phyloP scores from a whole-genome alignment of 2,329 filamentous ascomycete species.

The Byssoonygena ceratinophila region DNA sequence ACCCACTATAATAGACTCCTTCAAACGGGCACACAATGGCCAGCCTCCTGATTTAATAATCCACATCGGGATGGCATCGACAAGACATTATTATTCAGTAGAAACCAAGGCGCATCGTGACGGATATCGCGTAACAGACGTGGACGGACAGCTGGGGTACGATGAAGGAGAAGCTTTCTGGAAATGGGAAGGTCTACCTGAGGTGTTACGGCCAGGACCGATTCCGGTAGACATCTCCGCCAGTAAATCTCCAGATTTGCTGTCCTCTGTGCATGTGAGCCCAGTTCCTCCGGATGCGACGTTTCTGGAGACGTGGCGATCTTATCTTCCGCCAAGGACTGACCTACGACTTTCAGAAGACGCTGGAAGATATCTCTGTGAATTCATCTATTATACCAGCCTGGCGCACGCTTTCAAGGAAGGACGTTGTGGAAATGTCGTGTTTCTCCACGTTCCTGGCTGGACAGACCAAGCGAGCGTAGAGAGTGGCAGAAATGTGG shows the following conservation, averaged over 20 bases:
- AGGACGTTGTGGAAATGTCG: conserved; percentile 37
- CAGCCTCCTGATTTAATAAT: conserved; percentile 53
- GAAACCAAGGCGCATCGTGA: conserved; percentile 62
- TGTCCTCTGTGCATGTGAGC: conserved; percentile 1
- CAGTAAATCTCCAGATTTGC: background rate
- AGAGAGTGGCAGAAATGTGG: conserved; percentile 31
- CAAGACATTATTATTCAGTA: conserved; percentile 54
- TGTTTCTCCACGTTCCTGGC: conserved; percentile 64
- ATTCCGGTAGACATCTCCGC: background rate
- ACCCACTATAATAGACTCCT: conserved; percentile 50
- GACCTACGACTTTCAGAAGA: conserved; percentile 54
- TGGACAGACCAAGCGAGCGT: conserved; percentile 42
- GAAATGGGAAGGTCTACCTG: conserved; percentile 40
- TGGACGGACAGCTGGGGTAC: conserved; percentile 46
- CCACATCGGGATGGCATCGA: conserved; percentile 70
- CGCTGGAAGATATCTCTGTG: conserved; percentile 63
- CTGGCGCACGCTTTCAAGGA: conserved; percentile 39
- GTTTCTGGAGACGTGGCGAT: conserved; percentile 29
- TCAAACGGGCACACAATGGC: conserved; percentile 31
- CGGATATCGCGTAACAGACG: conserved; percentile 59
- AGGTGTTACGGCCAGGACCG: conserved; percentile 45
- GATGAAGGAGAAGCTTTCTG: conserved; percentile 38
- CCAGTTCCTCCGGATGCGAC: conserved; percentile 27
- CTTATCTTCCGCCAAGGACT: conserved; percentile 23
- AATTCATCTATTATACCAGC: conserved; percentile 66